Evolutionary conservation across 1,284 basidiomycete species (phyloP), one percentile per base, ranked within the genome.

Genomic region (Cerrena zonata): DNA sequence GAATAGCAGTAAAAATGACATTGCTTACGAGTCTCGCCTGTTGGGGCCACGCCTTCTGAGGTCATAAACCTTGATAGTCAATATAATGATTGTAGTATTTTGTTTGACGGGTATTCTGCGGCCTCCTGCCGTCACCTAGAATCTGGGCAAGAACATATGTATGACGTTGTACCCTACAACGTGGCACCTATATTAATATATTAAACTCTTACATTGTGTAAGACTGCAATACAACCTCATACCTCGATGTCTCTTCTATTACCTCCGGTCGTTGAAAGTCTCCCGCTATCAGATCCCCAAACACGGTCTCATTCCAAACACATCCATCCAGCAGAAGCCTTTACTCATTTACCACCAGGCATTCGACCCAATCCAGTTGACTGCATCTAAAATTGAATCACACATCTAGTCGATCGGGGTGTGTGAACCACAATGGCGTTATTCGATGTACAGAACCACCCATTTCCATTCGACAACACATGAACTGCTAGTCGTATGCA

Each of bases 391-490:
- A 22, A 64, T 67, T 50, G 65, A 69, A 49, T 56, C 55, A 5
- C 68, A 72, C 57, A 58, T 75, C 34, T 48, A 41, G 7, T 58
- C 56, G 36, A 58, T 69, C 27, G 69, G 68, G 13, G 65, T 70
- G 11, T 70, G 67, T 47, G 50, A 54, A 26, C 69, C 71, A 12
- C 63, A 64, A 54, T 73, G 72, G 72, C 61, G 67, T 36, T 75
- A 68, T 58, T 63, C 68, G 19, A 74, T 72, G 71, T 74, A 74
- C 61, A 54, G 52, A 22, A 62, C 63, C n/a, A 67, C 67, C 30
- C 71, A 75, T 57, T 75, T 70, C 58, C 71, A 75, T 54, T 70
- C 68, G 24, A 74, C 67, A 38, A 68, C 68, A 34, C 67, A 73
- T 62, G 72, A 74, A 54, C 62, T 74, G 27, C 60, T 74, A 41